A percentile compares a stretch with the other conserved stretches of the same genome.
Evolutionary conservation across 257 asterid genomes (phyloP).

Genomic region (Lycium ferocissimum): DNA sequence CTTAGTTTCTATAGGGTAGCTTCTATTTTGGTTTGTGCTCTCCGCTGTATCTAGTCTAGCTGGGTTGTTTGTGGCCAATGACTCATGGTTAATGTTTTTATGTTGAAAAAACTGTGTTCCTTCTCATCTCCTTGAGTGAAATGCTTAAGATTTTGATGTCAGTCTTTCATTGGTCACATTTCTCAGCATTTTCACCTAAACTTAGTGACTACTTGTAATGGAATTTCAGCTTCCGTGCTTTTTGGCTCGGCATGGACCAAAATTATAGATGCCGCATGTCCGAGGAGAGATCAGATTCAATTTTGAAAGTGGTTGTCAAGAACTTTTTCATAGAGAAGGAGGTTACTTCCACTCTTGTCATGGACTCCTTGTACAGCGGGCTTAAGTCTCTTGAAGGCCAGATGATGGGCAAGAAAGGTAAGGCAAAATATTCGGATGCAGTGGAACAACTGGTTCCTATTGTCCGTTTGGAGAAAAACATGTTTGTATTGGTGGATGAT

Average conservation of each 20-base stretch:
- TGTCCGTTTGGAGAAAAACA: constrained; percentile 72
- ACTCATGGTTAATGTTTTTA: background rate
- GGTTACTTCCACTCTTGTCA: constrained; percentile 95
- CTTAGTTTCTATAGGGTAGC: background rate
- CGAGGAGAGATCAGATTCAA: constrained; percentile 77
- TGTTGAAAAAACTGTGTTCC: constrained; percentile 17
- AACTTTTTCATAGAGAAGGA: constrained; percentile 94
- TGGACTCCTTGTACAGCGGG: constrained; percentile 96
- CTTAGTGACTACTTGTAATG: constrained; percentile 12
- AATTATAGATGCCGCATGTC: constrained; percentile 71
- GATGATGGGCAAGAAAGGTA: constrained; percentile 67
- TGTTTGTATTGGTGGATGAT: constrained; percentile 86
- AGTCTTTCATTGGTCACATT: background rate
- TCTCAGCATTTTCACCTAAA: constrained; percentile 16
- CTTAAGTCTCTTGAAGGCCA: constrained; percentile 92
- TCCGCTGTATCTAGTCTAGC: constrained; percentile 10
- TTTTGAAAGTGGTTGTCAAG: constrained; percentile 82
- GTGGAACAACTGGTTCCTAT: constrained; percentile 72
- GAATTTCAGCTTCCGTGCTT: constrained; percentile 76
- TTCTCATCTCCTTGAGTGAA: constrained; percentile 3
- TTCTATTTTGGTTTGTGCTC: constrained; percentile 14
- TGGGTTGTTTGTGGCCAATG: background rate
- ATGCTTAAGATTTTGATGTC: background rate
- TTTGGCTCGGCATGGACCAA: constrained; percentile 88
- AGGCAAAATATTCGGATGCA: constrained; percentile 57